Evolutionary conservation across 2,329 filamentous ascomycete genomes (phyloP).

Genomic region (Pseudovirgaria hyperparasitica): DNA sequence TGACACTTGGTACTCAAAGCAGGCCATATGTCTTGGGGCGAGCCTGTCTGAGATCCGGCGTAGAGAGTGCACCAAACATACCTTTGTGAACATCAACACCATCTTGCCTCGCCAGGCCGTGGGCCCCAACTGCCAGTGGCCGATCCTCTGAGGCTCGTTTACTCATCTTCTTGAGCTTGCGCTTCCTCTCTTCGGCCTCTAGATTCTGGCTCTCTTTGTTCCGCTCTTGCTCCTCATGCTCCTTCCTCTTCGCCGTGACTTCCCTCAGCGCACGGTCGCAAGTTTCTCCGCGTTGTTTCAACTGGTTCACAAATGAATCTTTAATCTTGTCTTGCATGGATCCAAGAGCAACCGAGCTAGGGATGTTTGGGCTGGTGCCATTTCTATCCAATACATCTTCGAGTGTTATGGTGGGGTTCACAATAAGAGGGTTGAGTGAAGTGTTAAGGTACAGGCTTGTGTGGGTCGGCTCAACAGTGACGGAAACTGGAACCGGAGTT

Average conservation of each 20-base stretch:
- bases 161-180: conserved; percentile 47
- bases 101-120: conserved; percentile 51
- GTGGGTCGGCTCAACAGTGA: conserved; percentile 26
- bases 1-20: too few relatives aligned
- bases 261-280: conserved; percentile 65
- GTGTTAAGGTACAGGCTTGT: conserved; percentile 48
- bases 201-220: conserved; percentile 38
- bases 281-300: conserved; percentile 43
- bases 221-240: conserved; percentile 40
- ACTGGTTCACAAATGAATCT: conserved; percentile 31
- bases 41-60: not conserved
- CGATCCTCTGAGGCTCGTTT: conserved; percentile 56
- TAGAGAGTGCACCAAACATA: conserved; percentile 16
- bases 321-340: conserved; percentile 55
- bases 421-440: conserved; percentile 37
- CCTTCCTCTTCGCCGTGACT: conserved; percentile 52
- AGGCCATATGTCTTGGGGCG: conserved; percentile 7
- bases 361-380: conserved; percentile 38
- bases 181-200: conserved; percentile 36
- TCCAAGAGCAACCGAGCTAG: conserved; percentile 51
- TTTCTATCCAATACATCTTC: conserved; percentile 58
- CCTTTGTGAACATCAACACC: conserved; percentile 48
- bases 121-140: conserved; percentile 48
- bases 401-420: conserved; percentile 47
- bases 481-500: conserved; percentile 49